These are phyloP conservation scores for Ustilago sp. DNA, from an alignment of 1,284 basidiomycete species.

Conservation along the genomic window DNA sequence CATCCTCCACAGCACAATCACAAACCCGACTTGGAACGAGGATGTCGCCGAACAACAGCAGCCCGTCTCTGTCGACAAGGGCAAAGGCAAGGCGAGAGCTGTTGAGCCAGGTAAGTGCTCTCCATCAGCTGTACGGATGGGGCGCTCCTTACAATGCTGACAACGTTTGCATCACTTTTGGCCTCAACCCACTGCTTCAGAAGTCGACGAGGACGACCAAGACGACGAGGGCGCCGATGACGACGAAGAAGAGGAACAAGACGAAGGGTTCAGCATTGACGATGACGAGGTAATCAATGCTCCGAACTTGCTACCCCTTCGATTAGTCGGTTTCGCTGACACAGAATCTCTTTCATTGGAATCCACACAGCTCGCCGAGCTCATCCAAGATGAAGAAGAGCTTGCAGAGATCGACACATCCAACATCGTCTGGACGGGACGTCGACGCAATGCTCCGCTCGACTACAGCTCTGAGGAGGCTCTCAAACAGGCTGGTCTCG, in stretches of 20 bases:
- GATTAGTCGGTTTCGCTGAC: not conserved
- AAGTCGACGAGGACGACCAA: conserved; percentile 19
- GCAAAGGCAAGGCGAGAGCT: conserved; percentile 53
- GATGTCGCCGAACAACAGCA: conserved; percentile 17
- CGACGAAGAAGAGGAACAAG: conserved; percentile 38
- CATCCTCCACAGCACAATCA: conserved; percentile 13
- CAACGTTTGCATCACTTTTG: not conserved
- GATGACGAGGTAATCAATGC: conserved; percentile 39
- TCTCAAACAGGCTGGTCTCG: conserved; percentile 55
- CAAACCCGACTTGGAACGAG: conserved; percentile 4
- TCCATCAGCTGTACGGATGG: not conserved
- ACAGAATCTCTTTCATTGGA: not conserved
- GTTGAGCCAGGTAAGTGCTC: conserved; percentile 38
- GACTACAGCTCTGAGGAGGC: conserved; percentile 63
- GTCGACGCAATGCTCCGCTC: conserved; percentile 48
- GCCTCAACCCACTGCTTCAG: not conserved
- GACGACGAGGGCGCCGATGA: conserved; percentile 41
- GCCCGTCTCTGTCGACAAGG: conserved; percentile 35
- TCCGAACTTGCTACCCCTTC: not conserved
- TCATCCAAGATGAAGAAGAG: conserved; percentile 55
- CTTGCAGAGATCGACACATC: conserved; percentile 50
- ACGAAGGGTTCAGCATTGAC: conserved; percentile 40
- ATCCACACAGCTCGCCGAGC: conserved; percentile 33
- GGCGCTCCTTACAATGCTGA: not conserved
- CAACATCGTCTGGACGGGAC: conserved; percentile 57